Conservation (phyloP, 2,329 filamentous ascomycete genomes). For the Fusarium marasasianum region DNA sequence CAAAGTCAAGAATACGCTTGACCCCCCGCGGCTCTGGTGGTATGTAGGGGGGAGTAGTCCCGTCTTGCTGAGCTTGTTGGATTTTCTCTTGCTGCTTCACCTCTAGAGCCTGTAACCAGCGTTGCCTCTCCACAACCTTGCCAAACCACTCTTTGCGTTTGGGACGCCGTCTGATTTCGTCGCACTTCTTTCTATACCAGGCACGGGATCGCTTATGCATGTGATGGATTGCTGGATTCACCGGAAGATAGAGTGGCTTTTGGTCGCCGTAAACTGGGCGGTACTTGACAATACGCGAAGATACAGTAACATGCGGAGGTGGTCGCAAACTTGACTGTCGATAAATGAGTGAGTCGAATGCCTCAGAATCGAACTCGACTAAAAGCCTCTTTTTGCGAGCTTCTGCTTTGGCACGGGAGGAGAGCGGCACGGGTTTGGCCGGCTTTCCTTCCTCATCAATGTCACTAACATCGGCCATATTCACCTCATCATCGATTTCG, state of each 20-base stretch:
- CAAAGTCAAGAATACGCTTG: slow-evolving; percentile 48
- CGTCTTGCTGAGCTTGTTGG: slow-evolving; percentile 9
- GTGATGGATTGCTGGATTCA: slow-evolving; percentile 63
- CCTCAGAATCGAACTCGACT: slow-evolving; percentile 37
- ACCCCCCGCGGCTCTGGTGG: slow-evolving; percentile 46
- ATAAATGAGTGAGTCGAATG: slow-evolving; percentile 54
- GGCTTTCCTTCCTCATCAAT: neutral
- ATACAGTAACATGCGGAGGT: slow-evolving; percentile 35
- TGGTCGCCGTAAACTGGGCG: slow-evolving; percentile 27
- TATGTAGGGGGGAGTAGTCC: slow-evolving; percentile 23
- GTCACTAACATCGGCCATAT: slow-evolving; percentile 17
- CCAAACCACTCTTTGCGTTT: slow-evolving; percentile 63
- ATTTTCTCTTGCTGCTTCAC: slow-evolving; percentile 19
- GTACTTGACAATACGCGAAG: slow-evolving; percentile 1
- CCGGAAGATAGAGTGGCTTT: slow-evolving; percentile 53
- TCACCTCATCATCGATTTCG: slow-evolving; percentile 14
- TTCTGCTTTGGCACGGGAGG: slow-evolving; percentile 10
- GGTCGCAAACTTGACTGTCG: slow-evolving; percentile 43
- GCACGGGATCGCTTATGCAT: slow-evolving; percentile 53
- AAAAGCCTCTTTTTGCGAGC: slow-evolving; percentile 9
- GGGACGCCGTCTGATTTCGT: slow-evolving; percentile 60
- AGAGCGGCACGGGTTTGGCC: neutral
- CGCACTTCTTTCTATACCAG: slow-evolving; percentile 59
- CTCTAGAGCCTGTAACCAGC: slow-evolving; percentile 42
- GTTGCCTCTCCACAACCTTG: slow-evolving; percentile 52